These are phyloP conservation scores for Lactarius sanguifluus DNA, from an alignment of 768 basidiomycete genomes.

Conservation along the genomic window DNA sequence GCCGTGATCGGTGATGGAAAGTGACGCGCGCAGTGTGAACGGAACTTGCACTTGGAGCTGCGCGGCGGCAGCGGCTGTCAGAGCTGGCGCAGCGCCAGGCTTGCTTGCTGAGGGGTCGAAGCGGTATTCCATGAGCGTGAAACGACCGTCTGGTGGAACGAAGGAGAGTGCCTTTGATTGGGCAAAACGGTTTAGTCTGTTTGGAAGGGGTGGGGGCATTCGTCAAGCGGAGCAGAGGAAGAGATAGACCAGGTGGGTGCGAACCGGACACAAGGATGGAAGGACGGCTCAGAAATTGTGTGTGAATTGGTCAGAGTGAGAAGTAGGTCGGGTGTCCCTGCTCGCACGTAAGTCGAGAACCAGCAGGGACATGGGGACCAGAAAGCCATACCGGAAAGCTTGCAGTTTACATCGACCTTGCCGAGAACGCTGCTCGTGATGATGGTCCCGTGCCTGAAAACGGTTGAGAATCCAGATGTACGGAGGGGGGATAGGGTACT, in stretches of 20 bases:
- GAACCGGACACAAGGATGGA: conserved; percentile 92
- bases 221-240: neutral
- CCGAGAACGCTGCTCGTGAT: conserved; percentile 72
- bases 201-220: conserved; percentile 7
- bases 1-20: conserved; percentile 43
- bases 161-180: conserved; percentile 81
- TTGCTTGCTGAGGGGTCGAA: conserved; percentile 48
- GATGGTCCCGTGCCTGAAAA: conserved; percentile 62
- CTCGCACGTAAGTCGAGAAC: neutral
- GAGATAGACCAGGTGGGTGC: conserved; percentile 29
- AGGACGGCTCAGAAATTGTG: conserved; percentile 59
- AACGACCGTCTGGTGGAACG: conserved; percentile 90
- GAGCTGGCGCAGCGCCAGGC: conserved; percentile 43
- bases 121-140: conserved; percentile 82
- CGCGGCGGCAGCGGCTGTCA: conserved; percentile 28
- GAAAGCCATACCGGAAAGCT: conserved; percentile 62
- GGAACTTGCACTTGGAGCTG: conserved; percentile 38
- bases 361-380: neutral
- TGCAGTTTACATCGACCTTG: conserved; percentile 71
- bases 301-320: conserved; percentile 55
- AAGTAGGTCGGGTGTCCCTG: conserved; percentile 90
- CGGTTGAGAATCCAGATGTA: neutral
- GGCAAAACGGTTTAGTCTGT: conserved; percentile 76
- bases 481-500: conserved; percentile 28
- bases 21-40: conserved; percentile 35